Conservation (phyloP, 2,329 filamentous ascomycete species). For the Cladosporium sp. region DNA sequence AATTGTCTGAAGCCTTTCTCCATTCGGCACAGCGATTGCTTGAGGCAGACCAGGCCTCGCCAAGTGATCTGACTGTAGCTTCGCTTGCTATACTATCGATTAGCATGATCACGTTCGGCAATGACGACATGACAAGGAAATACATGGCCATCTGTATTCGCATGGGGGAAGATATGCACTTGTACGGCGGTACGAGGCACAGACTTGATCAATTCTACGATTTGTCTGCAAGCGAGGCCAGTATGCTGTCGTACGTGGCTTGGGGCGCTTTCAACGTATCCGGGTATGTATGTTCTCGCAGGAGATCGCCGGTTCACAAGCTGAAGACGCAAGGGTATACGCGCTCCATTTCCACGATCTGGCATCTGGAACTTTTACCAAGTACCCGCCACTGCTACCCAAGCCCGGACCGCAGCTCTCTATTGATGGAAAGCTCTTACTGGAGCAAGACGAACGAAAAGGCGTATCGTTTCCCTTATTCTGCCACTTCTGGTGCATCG, state of each 20-base stretch:
- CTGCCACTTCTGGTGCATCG: conserved; percentile 12
- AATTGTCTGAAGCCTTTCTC: not conserved
- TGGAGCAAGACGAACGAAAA: not conserved
- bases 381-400: not conserved
- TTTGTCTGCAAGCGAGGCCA: not conserved
- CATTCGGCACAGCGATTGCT: not conserved
- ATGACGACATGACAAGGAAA: not conserved
- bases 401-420: not conserved
- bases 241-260: not conserved
- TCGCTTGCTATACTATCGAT: not conserved
- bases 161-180: not conserved
- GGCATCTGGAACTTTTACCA: not conserved
- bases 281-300: not conserved
- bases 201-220: not conserved
- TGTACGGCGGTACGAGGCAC: not conserved
- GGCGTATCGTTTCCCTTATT: conserved; percentile 2
- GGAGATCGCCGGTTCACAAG: not conserved
- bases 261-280: conserved; percentile 10
- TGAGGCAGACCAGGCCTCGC: not conserved
- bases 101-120: not conserved
- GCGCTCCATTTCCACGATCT: conserved; percentile 7
- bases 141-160: not conserved
- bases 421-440: not conserved
- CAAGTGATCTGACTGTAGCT: not conserved
- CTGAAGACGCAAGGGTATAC: not conserved